Percentiles rank a stretch among this genome's conserved stretches.
Evolutionary conservation across 352 stramenopile genomes (phyloP).

Genomic region (Phytophthora vignae): DNA sequence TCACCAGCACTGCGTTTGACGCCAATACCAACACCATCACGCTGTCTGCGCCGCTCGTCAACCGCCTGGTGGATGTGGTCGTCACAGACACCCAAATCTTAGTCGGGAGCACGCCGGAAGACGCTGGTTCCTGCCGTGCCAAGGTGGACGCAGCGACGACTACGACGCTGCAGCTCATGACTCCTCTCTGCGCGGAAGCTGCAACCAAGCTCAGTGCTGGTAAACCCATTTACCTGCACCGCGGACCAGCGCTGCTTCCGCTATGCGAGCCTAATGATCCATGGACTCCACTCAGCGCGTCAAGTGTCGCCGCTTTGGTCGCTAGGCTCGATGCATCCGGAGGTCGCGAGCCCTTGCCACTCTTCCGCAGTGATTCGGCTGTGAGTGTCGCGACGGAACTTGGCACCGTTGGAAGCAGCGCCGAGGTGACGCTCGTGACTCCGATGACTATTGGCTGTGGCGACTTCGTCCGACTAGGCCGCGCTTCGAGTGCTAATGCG

Average conservation of each 20-base stretch:
- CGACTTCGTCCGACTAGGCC: slow-evolving; percentile 73
- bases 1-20: slow-evolving; percentile 26
- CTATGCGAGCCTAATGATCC: slow-evolving; percentile 60
- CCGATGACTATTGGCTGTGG: slow-evolving; percentile 62
- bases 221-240: slow-evolving; percentile 60
- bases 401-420: slow-evolving; percentile 38
- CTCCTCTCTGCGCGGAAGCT: slow-evolving; percentile 32
- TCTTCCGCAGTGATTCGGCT: slow-evolving; percentile 67
- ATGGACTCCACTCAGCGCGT: slow-evolving; percentile 53
- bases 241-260: slow-evolving; percentile 71
- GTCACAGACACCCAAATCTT: slow-evolving; percentile 30
- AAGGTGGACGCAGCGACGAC: slow-evolving; percentile 19
- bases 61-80: slow-evolving; percentile 36
- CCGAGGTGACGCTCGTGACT: slow-evolving; percentile 39
- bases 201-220: slow-evolving; percentile 33
- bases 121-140: slow-evolving; percentile 30
- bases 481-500: slow-evolving; percentile 35
- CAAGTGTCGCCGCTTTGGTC: slow-evolving; percentile 37
- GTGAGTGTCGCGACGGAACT: slow-evolving; percentile 56
- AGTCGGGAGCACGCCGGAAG: slow-evolving; percentile 26
- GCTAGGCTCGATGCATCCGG: slow-evolving; percentile 36
- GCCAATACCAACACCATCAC: slow-evolving; percentile 15
- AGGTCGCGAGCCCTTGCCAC: slow-evolving; percentile 52
- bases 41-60: slow-evolving; percentile 23
- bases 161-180: slow-evolving; percentile 43